Base-by-base conservation (phyloP, 768 basidiomycete genomes). In the Russula sp. region DNA sequence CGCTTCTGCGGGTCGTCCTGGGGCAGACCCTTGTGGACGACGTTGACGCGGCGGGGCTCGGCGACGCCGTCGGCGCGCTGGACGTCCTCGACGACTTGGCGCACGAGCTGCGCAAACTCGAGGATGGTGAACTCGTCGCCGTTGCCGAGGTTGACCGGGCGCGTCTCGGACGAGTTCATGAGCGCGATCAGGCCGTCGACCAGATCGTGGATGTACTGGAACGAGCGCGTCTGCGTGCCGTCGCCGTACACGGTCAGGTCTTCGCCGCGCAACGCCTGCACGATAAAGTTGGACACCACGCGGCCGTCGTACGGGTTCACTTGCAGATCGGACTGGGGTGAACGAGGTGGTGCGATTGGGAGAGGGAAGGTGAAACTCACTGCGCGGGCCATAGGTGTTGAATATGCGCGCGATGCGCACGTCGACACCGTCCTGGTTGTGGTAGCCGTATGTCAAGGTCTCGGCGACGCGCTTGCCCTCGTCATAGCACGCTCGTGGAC, bases 401-500 rank as follows among this genome's bases (percentile, higher is more conserved):
- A 99, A 99, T 70, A 99, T 99, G 67, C 97, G 91, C 3, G 95
- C 95, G 47, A 99, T 95, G 59, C 95, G 88, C 57, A 98, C 92
- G 69, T 98, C 91, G 64, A 99, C 95, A 59, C 87, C 86, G 71
- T 98, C 94, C 74, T 97, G 97, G 62, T 90, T 82, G 67, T 91
- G 89, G 80, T 89, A 98, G 45, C 95, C 95, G 71, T 98, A 99
- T 7, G 96, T 95, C 67, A 99, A 76, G 18, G 96, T 97, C 77
- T 99, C 97, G 45, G 97, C 96, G 44, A 98, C 96, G 70, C 97
- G 94, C 78, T 99, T 99, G 54, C 97, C 97, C 77, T 99, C 97
- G 72, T 99, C 97, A 73, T 99, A 99, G 76, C 97, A 99, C n/a
- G 96, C 95, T 65, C 97, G 91, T 63, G 92, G 91, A 27, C 97